phyloP scores from a whole-genome alignment of 805 yeast genomes.

The Hemisphaericaspora nanyangensis region DNA sequence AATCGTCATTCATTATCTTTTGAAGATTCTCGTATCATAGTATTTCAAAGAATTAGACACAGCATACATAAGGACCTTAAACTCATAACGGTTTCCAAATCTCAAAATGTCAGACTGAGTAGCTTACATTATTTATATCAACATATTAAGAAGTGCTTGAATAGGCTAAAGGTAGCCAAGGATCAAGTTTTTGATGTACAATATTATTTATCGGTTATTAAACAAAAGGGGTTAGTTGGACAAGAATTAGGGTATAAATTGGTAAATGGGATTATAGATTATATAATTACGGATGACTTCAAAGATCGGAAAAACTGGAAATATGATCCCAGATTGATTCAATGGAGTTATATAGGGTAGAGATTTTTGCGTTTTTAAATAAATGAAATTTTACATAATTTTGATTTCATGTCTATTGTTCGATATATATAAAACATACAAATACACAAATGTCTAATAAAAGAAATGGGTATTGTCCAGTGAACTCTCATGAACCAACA shows the following conservation, averaged over 20 bases:
- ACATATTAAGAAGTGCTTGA: slow-evolving; percentile 9
- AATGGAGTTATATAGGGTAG: slow-evolving; percentile 14
- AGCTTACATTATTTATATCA: slow-evolving; percentile 9
- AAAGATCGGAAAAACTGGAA: slow-evolving; percentile 20
- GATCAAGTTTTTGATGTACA: slow-evolving; percentile 11
- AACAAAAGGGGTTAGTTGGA: slow-evolving; percentile 9
- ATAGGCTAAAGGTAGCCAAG: neutral
- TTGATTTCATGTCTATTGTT: too few species aligned
- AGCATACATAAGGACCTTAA: slow-evolving; percentile 17
- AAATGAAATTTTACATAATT: too few species aligned
- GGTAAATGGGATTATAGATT: slow-evolving; percentile 25
- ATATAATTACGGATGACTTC: slow-evolving; percentile 13
- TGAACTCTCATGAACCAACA: slow-evolving; percentile 66
- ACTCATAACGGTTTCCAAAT: slow-evolving; percentile 21
- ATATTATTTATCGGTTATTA: slow-evolving; percentile 12
- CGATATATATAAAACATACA: too few species aligned
- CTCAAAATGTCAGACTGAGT: slow-evolving; percentile 19
- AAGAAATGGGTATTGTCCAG: slow-evolving; percentile 64
- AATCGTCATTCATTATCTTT: slow-evolving; percentile 1
- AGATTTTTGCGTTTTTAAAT: too few species aligned
- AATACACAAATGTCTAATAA: too few species aligned
- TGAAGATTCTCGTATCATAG: slow-evolving; percentile 7
- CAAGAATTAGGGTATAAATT: slow-evolving; percentile 13
- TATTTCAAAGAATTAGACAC: slow-evolving; percentile 27
- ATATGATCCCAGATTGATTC: slow-evolving; percentile 14